Percentiles rank a stretch among this genome's conserved stretches.
Conservation (phyloP, 1,139 yeast genomes). For the Candida tropicalis region DNA sequence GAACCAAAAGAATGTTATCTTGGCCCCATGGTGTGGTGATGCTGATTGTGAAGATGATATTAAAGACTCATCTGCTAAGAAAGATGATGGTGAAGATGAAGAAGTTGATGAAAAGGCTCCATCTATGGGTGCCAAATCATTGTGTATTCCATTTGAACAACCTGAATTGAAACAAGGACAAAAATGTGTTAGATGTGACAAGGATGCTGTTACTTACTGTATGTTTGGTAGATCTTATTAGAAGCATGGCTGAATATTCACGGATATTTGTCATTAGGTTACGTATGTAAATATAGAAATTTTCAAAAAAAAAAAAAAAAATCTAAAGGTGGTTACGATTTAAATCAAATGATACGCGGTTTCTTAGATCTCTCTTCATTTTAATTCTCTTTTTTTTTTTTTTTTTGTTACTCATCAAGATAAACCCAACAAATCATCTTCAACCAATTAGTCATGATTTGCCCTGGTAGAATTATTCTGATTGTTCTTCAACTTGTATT, state of each 20-base stretch:
- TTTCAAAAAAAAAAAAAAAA: too few relatives aligned
- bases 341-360: too few relatives aligned
- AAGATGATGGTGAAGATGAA: constrained; percentile 77
- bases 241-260: constrained; percentile 2
- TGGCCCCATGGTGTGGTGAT: constrained; percentile 98
- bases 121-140: constrained; percentile 98
- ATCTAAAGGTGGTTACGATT: constrained; percentile 1
- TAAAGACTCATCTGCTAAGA: constrained; percentile 88
- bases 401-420: too few relatives aligned
- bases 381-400: not conserved
- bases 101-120: constrained; percentile 96
- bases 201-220: constrained; percentile 75
- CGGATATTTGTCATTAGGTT: too few relatives aligned
- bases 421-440: not conserved
- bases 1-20: constrained; percentile 85
- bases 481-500: not conserved
- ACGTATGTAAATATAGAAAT: too few relatives aligned
- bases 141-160: constrained; percentile 95
- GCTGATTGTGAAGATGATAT: constrained; percentile 95
- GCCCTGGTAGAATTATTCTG: constrained; percentile 4
- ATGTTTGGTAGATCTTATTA: constrained; percentile 97
- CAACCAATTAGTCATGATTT: constrained; percentile 1
- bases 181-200: constrained; percentile 85
- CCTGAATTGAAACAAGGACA: constrained; percentile 78
- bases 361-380: not conserved